Conservation (phyloP, 768 basidiomycete genomes). For the Stropharia rugosoannulata region DNA sequence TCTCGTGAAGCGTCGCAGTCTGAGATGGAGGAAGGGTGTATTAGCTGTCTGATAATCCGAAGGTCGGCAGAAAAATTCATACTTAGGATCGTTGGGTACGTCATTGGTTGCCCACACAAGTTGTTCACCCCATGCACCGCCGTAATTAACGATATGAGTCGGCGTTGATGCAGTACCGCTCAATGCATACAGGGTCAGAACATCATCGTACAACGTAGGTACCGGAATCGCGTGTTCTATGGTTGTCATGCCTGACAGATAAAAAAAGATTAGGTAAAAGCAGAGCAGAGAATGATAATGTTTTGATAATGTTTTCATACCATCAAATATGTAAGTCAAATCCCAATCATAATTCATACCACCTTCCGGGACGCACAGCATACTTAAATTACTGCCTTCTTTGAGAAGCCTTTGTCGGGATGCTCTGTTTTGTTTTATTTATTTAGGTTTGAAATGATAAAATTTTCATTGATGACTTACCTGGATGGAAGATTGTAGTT, state of each 20-base stretch:
- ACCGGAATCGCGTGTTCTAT: slow-evolving; percentile 71
- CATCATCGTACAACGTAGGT: slow-evolving; percentile 64
- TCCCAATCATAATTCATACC: slow-evolving; percentile 85
- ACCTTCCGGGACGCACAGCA: slow-evolving; percentile 76
- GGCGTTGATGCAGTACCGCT: slow-evolving; percentile 76
- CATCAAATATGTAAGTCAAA: slow-evolving; percentile 75
- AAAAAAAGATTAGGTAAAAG: neutral
- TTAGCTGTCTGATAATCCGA: neutral
- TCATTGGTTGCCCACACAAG: slow-evolving; percentile 65
- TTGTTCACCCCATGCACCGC: slow-evolving; percentile 70
- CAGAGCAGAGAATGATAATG: neutral
- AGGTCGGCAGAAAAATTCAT: slow-evolving; percentile 10
- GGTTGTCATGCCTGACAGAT: slow-evolving; percentile 69
- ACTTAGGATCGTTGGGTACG: slow-evolving; percentile 71
- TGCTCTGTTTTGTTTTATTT: slow-evolving; percentile 36
- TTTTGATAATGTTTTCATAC: slow-evolving; percentile 26
- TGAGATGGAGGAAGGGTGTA: slow-evolving; percentile 21
- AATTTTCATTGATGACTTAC: slow-evolving; percentile 28
- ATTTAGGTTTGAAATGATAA: neutral
- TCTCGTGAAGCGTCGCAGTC: slow-evolving; percentile 60
- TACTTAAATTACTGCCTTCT: slow-evolving; percentile 58
- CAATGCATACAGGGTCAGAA: slow-evolving; percentile 56
- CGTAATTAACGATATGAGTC: slow-evolving; percentile 77
- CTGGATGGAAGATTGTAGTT: slow-evolving; percentile 73
- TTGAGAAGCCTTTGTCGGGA: slow-evolving; percentile 65